Percentiles rank a stretch among this genome's conserved stretches.
phyloP scores from a whole-genome alignment of 2,329 filamentous ascomycete genomes.

The Penicillium italicum region DNA sequence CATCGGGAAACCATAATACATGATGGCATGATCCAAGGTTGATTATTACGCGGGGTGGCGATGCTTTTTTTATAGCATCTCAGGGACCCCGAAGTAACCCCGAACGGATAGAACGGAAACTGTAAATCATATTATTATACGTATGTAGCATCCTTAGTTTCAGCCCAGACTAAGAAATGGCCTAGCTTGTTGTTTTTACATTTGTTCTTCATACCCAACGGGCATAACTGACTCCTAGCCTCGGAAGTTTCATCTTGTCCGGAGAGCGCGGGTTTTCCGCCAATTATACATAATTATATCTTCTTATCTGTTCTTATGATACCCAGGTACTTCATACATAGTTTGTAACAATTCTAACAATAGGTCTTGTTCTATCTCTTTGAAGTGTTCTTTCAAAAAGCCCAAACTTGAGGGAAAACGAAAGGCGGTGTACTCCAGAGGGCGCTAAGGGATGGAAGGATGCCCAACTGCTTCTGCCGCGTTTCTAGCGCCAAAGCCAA shows the following conservation, averaged over 20 bases:
- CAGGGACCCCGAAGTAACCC: neutral
- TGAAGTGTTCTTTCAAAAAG: neutral
- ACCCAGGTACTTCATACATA: neutral
- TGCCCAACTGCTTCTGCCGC: conserved; percentile 29
- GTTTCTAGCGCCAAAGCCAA: conserved; percentile 35
- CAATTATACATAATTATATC: neutral
- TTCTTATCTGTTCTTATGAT: neutral
- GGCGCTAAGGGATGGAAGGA: neutral
- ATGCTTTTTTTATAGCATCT: neutral
- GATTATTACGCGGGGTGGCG: neutral
- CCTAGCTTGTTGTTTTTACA: neutral
- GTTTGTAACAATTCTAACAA: neutral
- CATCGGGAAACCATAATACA: neutral
- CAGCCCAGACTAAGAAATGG: neutral
- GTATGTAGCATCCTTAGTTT: neutral
- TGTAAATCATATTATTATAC: neutral
- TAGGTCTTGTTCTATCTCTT: neutral
- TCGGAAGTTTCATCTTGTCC: neutral
- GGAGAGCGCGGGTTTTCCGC: neutral
- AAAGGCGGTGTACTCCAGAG: neutral
- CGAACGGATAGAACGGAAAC: neutral
- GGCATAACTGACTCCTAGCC: neutral
- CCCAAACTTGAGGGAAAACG: neutral
- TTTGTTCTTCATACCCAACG: neutral
- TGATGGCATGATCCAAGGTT: neutral